Percentiles rank a stretch among this genome's conserved stretches.
Evolutionary conservation across 2,329 filamentous ascomycete genomes (phyloP).

Genomic region (Diaporthe humulicola): DNA sequence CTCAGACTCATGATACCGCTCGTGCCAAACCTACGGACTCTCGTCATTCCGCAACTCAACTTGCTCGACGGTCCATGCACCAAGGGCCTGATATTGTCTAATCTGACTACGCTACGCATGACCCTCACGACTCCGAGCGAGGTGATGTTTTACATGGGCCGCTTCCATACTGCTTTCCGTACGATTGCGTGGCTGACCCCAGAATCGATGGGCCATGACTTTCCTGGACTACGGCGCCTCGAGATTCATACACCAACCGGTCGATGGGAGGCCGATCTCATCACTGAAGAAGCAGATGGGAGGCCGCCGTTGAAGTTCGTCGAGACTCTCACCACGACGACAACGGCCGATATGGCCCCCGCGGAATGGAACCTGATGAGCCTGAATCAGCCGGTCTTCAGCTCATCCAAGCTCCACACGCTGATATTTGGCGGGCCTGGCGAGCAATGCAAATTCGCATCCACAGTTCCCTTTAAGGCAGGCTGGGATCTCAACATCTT

Average conservation of each 20-base stretch:
- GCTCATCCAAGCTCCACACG: neutral
- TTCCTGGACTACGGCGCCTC: neutral
- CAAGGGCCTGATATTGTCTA: neutral
- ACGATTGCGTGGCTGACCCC: neutral
- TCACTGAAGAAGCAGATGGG: neutral
- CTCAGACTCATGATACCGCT: neutral
- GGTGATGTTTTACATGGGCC: too few relatives aligned
- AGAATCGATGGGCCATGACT: neutral
- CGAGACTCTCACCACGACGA: neutral
- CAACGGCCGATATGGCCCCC: neutral
- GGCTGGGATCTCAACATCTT: neutral
- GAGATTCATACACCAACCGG: neutral
- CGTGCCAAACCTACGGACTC: neutral
- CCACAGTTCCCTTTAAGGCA: too few relatives aligned
- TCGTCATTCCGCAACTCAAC: neutral
- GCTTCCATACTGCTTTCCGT: too few relatives aligned
- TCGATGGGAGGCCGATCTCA: slow-evolving; percentile 1
- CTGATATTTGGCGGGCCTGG: neutral
- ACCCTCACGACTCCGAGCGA: neutral
- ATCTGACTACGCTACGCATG: neutral
- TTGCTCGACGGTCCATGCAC: neutral
- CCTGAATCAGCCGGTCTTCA: neutral
- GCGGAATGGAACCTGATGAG: slow-evolving; percentile 8
- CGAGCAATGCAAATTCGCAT: neutral
- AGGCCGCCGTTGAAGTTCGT: neutral